Evolutionary conservation across 2,329 filamentous ascomycete genomes (phyloP).

Genomic region (Botrytis fabae): DNA sequence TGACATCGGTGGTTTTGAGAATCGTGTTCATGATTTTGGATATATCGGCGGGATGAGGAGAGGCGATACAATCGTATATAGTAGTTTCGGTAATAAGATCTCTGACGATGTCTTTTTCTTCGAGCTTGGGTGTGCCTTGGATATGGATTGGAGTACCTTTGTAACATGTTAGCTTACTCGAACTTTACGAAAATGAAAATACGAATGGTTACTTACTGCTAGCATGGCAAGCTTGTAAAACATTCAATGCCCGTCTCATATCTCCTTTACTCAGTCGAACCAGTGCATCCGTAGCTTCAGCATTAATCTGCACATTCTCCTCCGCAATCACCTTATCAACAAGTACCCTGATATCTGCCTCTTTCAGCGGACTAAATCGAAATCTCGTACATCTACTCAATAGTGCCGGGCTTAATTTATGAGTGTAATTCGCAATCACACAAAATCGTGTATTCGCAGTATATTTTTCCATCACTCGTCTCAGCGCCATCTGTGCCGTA

Average conservation of each 20-base stretch:
- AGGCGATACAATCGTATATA: constrained; percentile 97
- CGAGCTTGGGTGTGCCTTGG: constrained; percentile 59
- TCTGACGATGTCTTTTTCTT: constrained; percentile 65
- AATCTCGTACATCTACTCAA: constrained; percentile 93
- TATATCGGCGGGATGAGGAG: constrained; percentile 87
- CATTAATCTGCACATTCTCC: constrained; percentile 79
- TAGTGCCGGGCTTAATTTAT: constrained; percentile 92
- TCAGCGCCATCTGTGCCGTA: constrained; percentile 94
- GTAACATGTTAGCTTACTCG: constrained; percentile 21
- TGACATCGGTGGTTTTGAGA: constrained; percentile 82
- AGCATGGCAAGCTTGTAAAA: constrained; percentile 93
- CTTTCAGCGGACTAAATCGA: constrained; percentile 89
- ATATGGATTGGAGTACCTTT: constrained; percentile 66
- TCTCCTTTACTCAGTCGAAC: constrained; percentile 90
- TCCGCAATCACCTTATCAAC: constrained; percentile 89
- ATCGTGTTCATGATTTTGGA: constrained; percentile 80
- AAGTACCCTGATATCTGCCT: constrained; percentile 77
- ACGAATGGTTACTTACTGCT: constrained; percentile 61
- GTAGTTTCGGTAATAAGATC: constrained; percentile 88
- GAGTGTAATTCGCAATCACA: constrained; percentile 98
- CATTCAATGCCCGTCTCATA: constrained; percentile 92
- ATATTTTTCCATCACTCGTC: constrained; percentile 99
- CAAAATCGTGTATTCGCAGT: constrained; percentile 97
- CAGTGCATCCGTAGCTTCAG: constrained; percentile 78
- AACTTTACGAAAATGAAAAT: background rate